Percentiles rank a stretch among this genome's conserved stretches.
phyloP scores from a whole-genome alignment of 345 rosid genomes.

The Hibiscus trionum region DNA sequence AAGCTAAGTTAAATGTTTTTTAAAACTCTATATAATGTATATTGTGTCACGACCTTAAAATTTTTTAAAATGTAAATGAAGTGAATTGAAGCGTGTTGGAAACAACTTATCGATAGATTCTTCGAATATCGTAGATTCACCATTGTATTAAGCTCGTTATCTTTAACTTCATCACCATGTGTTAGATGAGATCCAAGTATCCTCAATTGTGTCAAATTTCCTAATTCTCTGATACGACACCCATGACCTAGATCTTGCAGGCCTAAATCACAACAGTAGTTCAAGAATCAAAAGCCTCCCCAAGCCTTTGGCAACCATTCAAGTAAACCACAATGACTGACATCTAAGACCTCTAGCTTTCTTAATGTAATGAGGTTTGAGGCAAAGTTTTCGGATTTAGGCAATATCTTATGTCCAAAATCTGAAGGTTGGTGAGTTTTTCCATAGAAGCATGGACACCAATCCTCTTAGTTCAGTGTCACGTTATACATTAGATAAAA shows the following conservation, averaged over 20 bases:
- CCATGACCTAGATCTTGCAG: too few species aligned
- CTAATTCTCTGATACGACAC: too few species aligned
- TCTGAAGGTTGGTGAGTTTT: constrained; percentile 46
- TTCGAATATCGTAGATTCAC: constrained; percentile 34
- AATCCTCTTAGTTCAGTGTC: constrained; percentile 4
- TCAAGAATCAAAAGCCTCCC: too few species aligned
- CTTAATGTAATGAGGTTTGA: constrained; percentile 27
- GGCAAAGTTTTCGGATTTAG: constrained; percentile 48
- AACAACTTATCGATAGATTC: constrained; percentile 40
- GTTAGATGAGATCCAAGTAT: constrained; percentile 2
- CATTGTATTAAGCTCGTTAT: constrained; percentile 38
- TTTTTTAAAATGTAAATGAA: too few species aligned
- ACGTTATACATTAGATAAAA: too few species aligned
- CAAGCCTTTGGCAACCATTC: too few species aligned
- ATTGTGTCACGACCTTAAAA: too few species aligned
- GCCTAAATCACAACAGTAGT: too few species aligned
- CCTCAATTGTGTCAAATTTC: neutral
- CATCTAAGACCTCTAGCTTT: constrained; percentile 48
- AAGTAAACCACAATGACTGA: constrained; percentile 39
- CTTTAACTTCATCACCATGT: constrained; percentile 42
- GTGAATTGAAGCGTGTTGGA: constrained; percentile 10
- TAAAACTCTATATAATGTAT: too few species aligned
- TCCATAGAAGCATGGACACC: constrained; percentile 49
- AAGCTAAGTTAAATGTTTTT: too few species aligned
- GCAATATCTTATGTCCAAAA: constrained; percentile 55